Evolutionary conservation across 108 stramenopile genomes (phyloP).

Genomic region (Stephanodiscus minutulus): DNA sequence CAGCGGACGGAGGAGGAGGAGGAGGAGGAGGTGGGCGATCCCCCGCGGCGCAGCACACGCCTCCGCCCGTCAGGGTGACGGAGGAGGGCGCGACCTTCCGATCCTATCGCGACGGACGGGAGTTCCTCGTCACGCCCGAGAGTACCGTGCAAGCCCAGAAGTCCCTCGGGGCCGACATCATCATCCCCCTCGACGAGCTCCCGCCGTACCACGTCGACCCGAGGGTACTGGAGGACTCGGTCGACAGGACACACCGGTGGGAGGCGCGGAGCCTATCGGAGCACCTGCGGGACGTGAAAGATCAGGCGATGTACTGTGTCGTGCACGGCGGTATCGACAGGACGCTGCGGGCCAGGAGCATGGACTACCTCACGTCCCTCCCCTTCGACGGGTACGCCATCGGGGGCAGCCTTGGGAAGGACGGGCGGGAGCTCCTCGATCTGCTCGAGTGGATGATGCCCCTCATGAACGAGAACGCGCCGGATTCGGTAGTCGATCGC

Average conservation of each 20-base stretch:
- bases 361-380: conserved; percentile 87
- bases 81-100: conserved; percentile 90
- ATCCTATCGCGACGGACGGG: conserved; percentile 87
- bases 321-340: conserved; percentile 91
- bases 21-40: conserved; percentile 11
- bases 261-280: conserved; percentile 84
- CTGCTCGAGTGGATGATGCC: conserved; percentile 91
- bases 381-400: conserved; percentile 95
- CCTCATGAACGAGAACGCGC: conserved; percentile 59
- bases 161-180: conserved; percentile 90
- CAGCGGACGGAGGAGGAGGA: neutral
- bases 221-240: conserved; percentile 59
- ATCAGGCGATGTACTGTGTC: conserved; percentile 94
- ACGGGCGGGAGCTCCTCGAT: conserved; percentile 82
- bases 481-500: conserved; percentile 31
- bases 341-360: conserved; percentile 71
- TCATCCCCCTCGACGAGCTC: conserved; percentile 94
- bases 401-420: conserved; percentile 90
- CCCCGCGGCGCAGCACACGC: conserved; percentile 1
- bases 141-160: conserved; percentile 90
- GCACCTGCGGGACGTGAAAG: conserved; percentile 75
- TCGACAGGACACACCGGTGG: conserved; percentile 92
- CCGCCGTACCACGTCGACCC: conserved; percentile 88
- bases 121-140: conserved; percentile 89
- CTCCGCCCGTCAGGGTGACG: conserved; percentile 73